Conservation (phyloP, 192 early-diverging fungal species). For the Geosiphon pyriformis region DNA sequence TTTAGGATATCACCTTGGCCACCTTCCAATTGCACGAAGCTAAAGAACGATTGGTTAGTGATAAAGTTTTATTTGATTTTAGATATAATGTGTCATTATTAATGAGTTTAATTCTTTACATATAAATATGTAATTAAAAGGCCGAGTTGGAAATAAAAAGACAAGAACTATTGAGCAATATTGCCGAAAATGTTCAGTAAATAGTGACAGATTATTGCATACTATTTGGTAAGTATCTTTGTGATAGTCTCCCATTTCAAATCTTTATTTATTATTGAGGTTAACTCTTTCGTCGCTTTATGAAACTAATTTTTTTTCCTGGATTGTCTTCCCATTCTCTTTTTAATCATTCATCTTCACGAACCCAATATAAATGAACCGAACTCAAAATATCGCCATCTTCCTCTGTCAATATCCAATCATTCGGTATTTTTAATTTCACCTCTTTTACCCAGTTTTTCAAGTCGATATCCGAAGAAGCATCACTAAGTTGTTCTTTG, state of each 20-base stretch:
- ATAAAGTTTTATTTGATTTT: neutral
- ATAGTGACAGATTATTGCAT: neutral
- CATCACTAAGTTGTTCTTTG: constrained; percentile 53
- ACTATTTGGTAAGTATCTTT: too few species aligned
- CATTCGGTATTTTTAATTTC: constrained; percentile 40
- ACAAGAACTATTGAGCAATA: neutral
- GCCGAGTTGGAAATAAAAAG: neutral
- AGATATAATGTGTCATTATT: neutral
- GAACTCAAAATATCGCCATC: constrained; percentile 46
- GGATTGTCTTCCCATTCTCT: too few species aligned
- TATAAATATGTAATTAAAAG: too few species aligned
- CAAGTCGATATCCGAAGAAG: constrained; percentile 21
- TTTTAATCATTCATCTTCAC: too few species aligned
- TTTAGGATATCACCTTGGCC: neutral
- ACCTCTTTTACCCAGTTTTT: constrained; percentile 49
- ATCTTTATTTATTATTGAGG: too few species aligned
- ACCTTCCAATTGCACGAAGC: constrained; percentile 1
- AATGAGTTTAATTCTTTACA: neutral
- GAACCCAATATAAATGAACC: constrained; percentile 54
- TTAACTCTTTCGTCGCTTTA: too few species aligned
- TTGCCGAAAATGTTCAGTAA: neutral
- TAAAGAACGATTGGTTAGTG: constrained; percentile 3
- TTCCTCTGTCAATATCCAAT: constrained; percentile 48
- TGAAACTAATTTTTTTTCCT: too few species aligned
- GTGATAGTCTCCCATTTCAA: too few species aligned